A percentile compares a stretch with the other conserved stretches of the same genome.
Conservation (phyloP, 768 basidiomycete species). For the Leccinum broughii region DNA sequence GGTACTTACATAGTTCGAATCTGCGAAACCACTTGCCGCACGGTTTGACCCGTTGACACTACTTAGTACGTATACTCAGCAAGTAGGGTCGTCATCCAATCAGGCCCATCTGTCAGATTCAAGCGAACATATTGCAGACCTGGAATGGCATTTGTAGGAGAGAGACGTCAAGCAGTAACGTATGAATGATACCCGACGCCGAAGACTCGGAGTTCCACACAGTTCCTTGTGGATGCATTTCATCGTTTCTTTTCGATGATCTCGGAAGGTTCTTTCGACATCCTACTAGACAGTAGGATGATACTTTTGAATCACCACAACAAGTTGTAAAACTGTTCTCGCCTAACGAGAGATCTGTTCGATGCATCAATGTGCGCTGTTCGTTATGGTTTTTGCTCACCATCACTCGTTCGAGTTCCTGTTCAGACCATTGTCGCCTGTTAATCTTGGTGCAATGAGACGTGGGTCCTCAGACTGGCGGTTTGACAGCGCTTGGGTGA, state of each 20-base stretch:
- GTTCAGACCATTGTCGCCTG: background rate
- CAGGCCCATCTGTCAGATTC: background rate
- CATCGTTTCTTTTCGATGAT: background rate
- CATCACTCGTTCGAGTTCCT: background rate
- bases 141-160: background rate
- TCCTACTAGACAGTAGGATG: background rate
- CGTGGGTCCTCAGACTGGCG: background rate
- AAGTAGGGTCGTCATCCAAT: background rate
- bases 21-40: background rate
- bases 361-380: background rate
- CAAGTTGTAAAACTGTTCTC: background rate
- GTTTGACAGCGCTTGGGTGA: background rate
- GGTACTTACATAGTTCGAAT: background rate
- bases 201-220: too few species aligned
- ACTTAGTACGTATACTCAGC: background rate
- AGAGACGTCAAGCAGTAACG: background rate
- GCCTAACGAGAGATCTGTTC: background rate
- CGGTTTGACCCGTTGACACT: background rate
- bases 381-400: background rate
- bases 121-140: background rate
- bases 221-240: background rate
- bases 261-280: background rate
- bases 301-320: background rate
- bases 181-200: too few species aligned
- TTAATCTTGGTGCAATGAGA: background rate